A percentile compares a stretch with the other conserved stretches of the same genome.
phyloP scores from a whole-genome alignment of 2,329 filamentous ascomycete genomes.

The Fusarium incarnatum region DNA sequence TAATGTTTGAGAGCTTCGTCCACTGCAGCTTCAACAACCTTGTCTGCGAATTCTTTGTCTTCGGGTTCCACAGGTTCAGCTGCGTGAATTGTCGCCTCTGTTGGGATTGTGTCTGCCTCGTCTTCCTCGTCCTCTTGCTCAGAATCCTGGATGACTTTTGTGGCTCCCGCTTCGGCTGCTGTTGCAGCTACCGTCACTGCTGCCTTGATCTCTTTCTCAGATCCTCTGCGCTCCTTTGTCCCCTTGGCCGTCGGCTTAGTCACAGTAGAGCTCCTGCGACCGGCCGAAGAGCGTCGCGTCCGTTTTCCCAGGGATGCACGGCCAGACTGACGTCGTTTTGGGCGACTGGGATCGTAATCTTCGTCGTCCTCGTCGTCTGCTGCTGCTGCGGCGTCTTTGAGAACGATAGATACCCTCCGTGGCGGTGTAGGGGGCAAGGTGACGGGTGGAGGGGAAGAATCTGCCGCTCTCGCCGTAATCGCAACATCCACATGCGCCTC shows the following conservation, averaged over 20 bases:
- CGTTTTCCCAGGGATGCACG: constrained; percentile 50
- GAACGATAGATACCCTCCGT: constrained; percentile 43
- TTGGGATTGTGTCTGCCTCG: constrained; percentile 14
- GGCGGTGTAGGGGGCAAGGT: constrained; percentile 44
- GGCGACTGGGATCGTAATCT: constrained; percentile 58
- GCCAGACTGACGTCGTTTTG: constrained; percentile 51
- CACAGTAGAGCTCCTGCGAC: constrained; percentile 40
- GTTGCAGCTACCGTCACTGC: background rate
- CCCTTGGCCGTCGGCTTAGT: constrained; percentile 39
- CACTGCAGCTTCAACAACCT: constrained; percentile 68
- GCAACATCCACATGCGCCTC: constrained; percentile 40
- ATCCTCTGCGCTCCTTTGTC: constrained; percentile 27
- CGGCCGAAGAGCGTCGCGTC: constrained; percentile 42
- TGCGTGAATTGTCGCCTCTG: constrained; percentile 35
- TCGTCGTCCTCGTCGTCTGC: constrained; percentile 55
- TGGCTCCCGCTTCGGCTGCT: background rate
- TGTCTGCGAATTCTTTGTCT: constrained; percentile 61
- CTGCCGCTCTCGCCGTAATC: constrained; percentile 35
- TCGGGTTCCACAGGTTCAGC: constrained; percentile 43
- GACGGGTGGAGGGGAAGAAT: constrained; percentile 40
- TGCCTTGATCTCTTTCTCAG: constrained; percentile 23
- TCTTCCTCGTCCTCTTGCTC: constrained; percentile 26
- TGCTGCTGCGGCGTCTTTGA: constrained; percentile 49
- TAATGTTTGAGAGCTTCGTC: constrained; percentile 67
- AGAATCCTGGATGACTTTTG: constrained; percentile 20